Conservation (phyloP, 495 filamentous ascomycete genomes). For the Aspergillus biplanus region DNA sequence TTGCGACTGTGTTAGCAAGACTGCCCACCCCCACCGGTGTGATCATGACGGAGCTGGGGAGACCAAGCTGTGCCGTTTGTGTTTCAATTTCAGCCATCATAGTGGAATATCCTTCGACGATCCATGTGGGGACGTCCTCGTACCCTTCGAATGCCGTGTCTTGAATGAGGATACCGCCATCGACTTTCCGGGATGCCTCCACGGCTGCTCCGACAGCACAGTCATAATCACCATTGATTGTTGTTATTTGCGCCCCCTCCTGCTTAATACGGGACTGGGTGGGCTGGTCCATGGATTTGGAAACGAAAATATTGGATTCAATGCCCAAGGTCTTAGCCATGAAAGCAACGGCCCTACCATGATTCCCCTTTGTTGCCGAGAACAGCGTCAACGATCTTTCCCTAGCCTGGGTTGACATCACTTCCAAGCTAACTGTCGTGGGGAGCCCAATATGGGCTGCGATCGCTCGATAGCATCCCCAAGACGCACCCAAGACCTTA, state of each 20-base stretch:
- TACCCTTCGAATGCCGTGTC: constrained; percentile 67
- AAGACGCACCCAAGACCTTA: constrained; percentile 80
- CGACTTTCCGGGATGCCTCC: constrained; percentile 31
- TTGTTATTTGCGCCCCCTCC: constrained; percentile 60
- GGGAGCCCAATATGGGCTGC: constrained; percentile 42
- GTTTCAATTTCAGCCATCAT: constrained; percentile 66
- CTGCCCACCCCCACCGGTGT: constrained; percentile 69
- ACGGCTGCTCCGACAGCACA: constrained; percentile 52
- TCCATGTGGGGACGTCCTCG: constrained; percentile 67
- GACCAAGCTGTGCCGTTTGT: constrained; percentile 45
- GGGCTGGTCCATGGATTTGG: constrained; percentile 49
- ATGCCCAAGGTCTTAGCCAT: constrained; percentile 63
- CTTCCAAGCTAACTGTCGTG: constrained; percentile 36
- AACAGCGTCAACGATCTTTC: constrained; percentile 39
- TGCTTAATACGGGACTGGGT: constrained; percentile 56
- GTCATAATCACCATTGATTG: constrained; percentile 64
- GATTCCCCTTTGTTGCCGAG: constrained; percentile 71
- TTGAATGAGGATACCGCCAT: constrained; percentile 59
- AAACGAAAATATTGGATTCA: constrained; percentile 58
- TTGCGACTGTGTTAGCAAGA: constrained; percentile 61
- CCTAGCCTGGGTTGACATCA: constrained; percentile 42
- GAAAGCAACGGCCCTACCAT: constrained; percentile 68
- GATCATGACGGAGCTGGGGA: constrained; percentile 46
- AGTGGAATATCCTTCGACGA: constrained; percentile 73
- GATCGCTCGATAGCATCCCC: constrained; percentile 64